A percentile compares a stretch with the other conserved stretches of the same genome.
phyloP scores from a whole-genome alignment of 129 eudicot genomes.

The Oenanthe sinensis region DNA sequence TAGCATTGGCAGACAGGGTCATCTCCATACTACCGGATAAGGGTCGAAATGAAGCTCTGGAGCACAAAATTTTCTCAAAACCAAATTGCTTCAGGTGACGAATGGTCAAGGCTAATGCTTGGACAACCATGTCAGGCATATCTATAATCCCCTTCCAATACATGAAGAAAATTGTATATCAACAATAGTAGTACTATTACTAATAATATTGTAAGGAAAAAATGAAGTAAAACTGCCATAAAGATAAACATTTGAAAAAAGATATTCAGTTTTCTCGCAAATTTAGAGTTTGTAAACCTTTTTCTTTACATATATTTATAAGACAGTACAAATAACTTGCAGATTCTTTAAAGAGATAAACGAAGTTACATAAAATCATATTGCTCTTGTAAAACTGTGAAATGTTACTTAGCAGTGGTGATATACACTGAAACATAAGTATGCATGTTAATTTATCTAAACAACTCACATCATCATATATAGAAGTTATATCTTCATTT shows the following conservation, averaged over 20 bases:
- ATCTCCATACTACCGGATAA: conserved; percentile 62
- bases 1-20: conserved; percentile 79
- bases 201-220: background rate
- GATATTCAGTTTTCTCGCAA: background rate
- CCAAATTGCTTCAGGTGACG: conserved; percentile 92
- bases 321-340: background rate
- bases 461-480: background rate
- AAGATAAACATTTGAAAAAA: no score
- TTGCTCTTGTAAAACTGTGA: background rate
- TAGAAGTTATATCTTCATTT: background rate
- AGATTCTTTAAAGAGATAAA: background rate
- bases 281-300: background rate
- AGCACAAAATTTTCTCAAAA: conserved; percentile 59
- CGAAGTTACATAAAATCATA: background rate
- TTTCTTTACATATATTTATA: background rate
- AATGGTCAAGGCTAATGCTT: conserved; percentile 66
- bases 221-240: background rate
- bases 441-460: background rate
- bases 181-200: background rate
- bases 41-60: conserved; percentile 88
- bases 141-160: conserved; percentile 56
- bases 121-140: conserved; percentile 75
- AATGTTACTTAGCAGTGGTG: background rate
- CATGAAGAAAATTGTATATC: background rate
- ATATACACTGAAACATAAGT: background rate